A percentile compares a stretch with the other conserved stretches of the same genome.
Conservation (phyloP, 2,329 filamentous ascomycete genomes). For the Graphilbum sp. region DNA sequence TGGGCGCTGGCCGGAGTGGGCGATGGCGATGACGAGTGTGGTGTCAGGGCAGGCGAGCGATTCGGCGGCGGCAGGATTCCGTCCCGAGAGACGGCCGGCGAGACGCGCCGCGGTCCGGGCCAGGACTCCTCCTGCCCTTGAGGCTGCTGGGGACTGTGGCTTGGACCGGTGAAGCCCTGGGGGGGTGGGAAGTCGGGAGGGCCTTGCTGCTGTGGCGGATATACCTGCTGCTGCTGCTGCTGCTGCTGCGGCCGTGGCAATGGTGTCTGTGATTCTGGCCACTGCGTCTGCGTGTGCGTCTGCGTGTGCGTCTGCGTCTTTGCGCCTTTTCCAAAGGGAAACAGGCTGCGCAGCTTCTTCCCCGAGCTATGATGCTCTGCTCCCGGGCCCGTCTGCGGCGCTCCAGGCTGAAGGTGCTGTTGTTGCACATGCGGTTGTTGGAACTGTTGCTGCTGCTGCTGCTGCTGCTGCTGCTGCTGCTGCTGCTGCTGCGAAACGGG, state of each 20-base stretch:
- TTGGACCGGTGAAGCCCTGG: too few relatives aligned
- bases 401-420: neutral
- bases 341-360: neutral
- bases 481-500: neutral
- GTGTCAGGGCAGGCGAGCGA: too few relatives aligned
- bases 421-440: neutral
- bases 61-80: too few relatives aligned
- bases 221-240: conserved; percentile 1
- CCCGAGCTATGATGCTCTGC: neutral
- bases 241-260: neutral
- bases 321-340: neutral
- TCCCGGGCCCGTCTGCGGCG: neutral
- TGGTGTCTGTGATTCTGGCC: too few relatives aligned
- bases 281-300: conserved; percentile 1
- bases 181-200: too few relatives aligned
- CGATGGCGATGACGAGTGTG: too few relatives aligned
- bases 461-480: neutral
- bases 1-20: too few relatives aligned
- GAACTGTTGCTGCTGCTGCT: neutral
- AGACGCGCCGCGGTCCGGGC: too few relatives aligned
- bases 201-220: neutral
- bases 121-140: too few relatives aligned
- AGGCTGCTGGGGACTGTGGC: too few relatives aligned
- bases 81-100: too few relatives aligned
- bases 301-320: too few relatives aligned